phyloP scores from a whole-genome alignment of 176 grass and related monocot genomes.

The Melocanna baccifera region DNA sequence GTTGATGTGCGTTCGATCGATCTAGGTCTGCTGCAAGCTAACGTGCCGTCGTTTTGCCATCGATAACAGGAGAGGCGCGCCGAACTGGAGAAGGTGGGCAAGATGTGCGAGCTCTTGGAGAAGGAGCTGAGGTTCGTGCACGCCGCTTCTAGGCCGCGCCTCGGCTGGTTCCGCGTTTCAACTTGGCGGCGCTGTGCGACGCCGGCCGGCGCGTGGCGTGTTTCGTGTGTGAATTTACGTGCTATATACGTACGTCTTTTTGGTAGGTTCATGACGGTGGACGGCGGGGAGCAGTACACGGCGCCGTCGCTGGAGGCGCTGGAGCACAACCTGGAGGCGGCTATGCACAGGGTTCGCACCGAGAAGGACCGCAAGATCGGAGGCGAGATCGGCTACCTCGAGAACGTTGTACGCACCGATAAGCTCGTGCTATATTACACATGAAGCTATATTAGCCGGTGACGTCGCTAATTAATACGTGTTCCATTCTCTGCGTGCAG shows the following conservation, averaged over 20 bases:
- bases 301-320: conserved; percentile 63
- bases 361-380: conserved; percentile 89
- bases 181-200: background rate
- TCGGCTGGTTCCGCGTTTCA: background rate
- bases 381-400: conserved; percentile 62
- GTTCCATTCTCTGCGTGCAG: conserved; percentile 33
- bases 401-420: conserved; percentile 42
- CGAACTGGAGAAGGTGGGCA: conserved; percentile 71
- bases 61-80: conserved; percentile 54
- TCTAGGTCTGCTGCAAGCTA: too few species aligned
- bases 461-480: background rate
- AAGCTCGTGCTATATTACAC: background rate
- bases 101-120: conserved; percentile 80
- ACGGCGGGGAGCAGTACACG: conserved; percentile 61
- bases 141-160: background rate
- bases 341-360: conserved; percentile 64
- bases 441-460: background rate
- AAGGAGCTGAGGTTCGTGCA: conserved; percentile 58
- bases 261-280: conserved; percentile 70
- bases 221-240: background rate
- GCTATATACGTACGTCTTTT: background rate
- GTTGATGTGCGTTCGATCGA: background rate
- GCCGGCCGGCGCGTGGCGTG: background rate
- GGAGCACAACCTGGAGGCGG: conserved; percentile 75
- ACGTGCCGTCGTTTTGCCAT: background rate